Evolutionary conservation across 805 yeast genomes (phyloP), one percentile per base, ranked within the genome.

Genomic region (Yarrowia deformans): DNA sequence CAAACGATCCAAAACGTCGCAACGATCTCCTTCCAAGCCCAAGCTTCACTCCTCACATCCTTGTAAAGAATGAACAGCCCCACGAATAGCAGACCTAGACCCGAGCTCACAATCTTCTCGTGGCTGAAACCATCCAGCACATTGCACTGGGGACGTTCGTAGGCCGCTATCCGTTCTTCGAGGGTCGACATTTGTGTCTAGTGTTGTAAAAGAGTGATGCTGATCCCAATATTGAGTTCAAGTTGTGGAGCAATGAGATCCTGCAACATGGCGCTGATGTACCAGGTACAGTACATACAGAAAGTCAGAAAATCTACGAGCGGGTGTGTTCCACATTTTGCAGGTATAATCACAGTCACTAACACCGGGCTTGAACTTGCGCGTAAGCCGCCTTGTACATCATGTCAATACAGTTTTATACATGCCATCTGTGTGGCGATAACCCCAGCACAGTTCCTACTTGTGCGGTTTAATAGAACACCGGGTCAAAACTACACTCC

Each of bases 111-210:
- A 3, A 58, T 7, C 18, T 43, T 42, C 5, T 58, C 50, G 50
- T 58, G 64, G 10, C 18, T 43, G 4, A 58, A 32, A 1, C 64
- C 64, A 18, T 58, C 64, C 40, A 58, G 12, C 1, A 58, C 6
- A 19, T 58, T 58, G 64, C 64, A 58, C 10, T 16, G 37, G 1
- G 64, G 64, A 1, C n/a, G 9, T 34, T 58, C 64, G 50, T 58
- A 58, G 0, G 49, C 64, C n/a, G 64, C 64, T 43, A 58, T 58
- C 13, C 64, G 64, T 18, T 58, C 50, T 18, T 58, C 64, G 3
- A 58, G 64, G 13, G 64, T 58, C 32, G 64, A 42, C 64, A 58
- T 55, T 23, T 18, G 40, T 12, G 29, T 34, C 10, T 32, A 13
- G 29, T 23, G 29, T 23, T 29, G 37, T 5, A 3, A 10, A 29